Evolutionary conservation across 1,284 basidiomycete species (phyloP).

Genomic region (Cryptococcus jaspeensis): DNA sequence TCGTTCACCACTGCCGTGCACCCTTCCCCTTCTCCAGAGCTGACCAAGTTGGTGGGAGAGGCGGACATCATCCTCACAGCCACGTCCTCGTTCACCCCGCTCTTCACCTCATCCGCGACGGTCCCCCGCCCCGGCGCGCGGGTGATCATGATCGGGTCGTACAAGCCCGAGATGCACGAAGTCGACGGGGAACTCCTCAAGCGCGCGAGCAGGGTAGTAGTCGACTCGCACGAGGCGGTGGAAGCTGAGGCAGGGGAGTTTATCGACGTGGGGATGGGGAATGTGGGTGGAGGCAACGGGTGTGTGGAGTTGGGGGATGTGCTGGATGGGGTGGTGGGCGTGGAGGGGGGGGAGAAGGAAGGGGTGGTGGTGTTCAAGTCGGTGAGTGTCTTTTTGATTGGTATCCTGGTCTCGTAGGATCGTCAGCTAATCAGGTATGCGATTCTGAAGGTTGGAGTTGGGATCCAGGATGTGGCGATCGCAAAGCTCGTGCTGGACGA

Average conservation of each 20-base stretch:
- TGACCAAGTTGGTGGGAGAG: conserved; percentile 27
- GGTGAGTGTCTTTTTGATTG: conserved; percentile 24
- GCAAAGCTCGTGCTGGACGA: conserved; percentile 41
- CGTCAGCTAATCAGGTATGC: background rate
- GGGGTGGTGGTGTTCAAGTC: conserved; percentile 50
- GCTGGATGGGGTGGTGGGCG: conserved; percentile 7
- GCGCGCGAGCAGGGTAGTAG: conserved; percentile 59
- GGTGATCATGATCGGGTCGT: conserved; percentile 75
- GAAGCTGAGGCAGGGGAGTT: conserved; percentile 73
- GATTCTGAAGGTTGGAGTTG: conserved; percentile 50
- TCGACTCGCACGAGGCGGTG: conserved; percentile 72
- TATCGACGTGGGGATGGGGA: conserved; percentile 55
- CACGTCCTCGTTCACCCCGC: conserved; percentile 67
- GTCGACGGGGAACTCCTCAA: conserved; percentile 62
- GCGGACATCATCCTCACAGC: conserved; percentile 59
- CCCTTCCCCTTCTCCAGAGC: conserved; percentile 10
- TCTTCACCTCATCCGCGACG: conserved; percentile 56
- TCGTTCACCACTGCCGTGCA: conserved; percentile 9
- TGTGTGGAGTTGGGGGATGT: conserved; percentile 40
- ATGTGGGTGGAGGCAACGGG: conserved; percentile 19
- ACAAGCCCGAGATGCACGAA: conserved; percentile 76
- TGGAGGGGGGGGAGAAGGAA: conserved; percentile 14
- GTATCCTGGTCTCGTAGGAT: conserved; percentile 2
- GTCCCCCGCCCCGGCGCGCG: conserved; percentile 58
- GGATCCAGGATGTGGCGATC: conserved; percentile 52